These are phyloP conservation scores for Nidula niveotomentosa DNA, from an alignment of 1,284 basidiomycete genomes.

Conservation along the genomic window DNA sequence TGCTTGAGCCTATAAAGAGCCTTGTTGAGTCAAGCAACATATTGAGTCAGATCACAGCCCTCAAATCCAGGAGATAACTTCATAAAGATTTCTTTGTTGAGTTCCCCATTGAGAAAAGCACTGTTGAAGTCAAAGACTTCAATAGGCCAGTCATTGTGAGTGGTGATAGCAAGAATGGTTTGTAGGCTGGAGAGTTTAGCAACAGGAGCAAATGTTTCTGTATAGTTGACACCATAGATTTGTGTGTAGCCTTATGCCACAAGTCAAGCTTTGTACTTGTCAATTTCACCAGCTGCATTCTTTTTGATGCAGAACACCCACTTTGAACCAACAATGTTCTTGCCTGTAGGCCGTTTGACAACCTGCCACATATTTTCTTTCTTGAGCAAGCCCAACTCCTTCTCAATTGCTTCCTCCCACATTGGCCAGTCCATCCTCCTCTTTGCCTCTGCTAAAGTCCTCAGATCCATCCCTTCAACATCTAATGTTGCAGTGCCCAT, in stretches of 20 bases:
- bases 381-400: conserved; percentile 7
- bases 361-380: conserved; percentile 10
- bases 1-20: conserved; percentile 15
- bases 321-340: conserved; percentile 15
- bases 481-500: too few species aligned
- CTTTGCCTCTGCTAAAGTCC: conserved; percentile 7
- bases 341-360: conserved; percentile 7
- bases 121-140: background rate
- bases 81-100: background rate
- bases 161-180: background rate
- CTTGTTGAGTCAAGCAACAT: conserved; percentile 6
- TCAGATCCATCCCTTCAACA: too few species aligned
- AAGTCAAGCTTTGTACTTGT: conserved; percentile 11
- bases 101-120: conserved; percentile 2
- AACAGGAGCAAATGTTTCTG: background rate
- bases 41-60: background rate
- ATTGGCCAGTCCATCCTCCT: conserved; percentile 4
- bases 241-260: conserved; percentile 1
- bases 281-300: conserved; percentile 9
- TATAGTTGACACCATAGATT: background rate
- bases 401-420: conserved; percentile 12
- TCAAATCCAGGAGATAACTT: background rate
- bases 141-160: background rate
- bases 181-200: background rate
- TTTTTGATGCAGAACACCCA: conserved; percentile 17